phyloP scores from a whole-genome alignment of 2,329 filamentous ascomycete species.

The Lachnellula occidentalis region DNA sequence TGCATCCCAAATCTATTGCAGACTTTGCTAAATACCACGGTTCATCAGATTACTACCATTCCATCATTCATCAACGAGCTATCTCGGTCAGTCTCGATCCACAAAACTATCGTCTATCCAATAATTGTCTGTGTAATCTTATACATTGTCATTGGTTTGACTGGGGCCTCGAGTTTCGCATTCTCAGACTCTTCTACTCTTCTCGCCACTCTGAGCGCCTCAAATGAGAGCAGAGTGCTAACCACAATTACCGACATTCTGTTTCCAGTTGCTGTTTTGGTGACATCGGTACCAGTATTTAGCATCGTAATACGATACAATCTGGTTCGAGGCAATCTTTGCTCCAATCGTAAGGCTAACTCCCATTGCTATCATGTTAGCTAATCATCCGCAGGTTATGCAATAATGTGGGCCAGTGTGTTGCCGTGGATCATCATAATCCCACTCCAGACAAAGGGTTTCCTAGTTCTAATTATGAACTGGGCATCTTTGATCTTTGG shows the following conservation, averaged over 20 bases:
- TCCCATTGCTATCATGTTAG: neutral
- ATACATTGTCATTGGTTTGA: too few species aligned
- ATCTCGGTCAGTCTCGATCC: too few species aligned
- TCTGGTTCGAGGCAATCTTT: slow-evolving; percentile 5
- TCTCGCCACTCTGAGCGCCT: slow-evolving; percentile 1
- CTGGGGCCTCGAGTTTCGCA: too few species aligned
- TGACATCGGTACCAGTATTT: slow-evolving; percentile 6
- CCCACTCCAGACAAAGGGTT: slow-evolving; percentile 5
- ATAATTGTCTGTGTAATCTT: too few species aligned
- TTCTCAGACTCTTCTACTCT: neutral
- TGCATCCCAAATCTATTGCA: too few species aligned
- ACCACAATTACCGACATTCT: slow-evolving; percentile 2
- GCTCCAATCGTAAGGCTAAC: neutral
- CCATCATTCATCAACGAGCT: too few species aligned
- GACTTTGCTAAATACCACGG: too few species aligned
- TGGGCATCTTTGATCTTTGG: slow-evolving; percentile 2
- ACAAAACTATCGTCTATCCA: too few species aligned
- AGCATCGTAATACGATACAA: slow-evolving; percentile 6
- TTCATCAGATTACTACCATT: too few species aligned
- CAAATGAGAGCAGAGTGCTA: slow-evolving; percentile 1
- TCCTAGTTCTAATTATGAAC: slow-evolving; percentile 3
- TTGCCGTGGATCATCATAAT: slow-evolving; percentile 4
- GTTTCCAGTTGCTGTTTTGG: slow-evolving; percentile 2
- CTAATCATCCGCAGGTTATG: neutral
- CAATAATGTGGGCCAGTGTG: slow-evolving; percentile 1